Base-by-base conservation (phyloP, 164 flowering plant genomes). In the Kingdonia uniflora region DNA sequence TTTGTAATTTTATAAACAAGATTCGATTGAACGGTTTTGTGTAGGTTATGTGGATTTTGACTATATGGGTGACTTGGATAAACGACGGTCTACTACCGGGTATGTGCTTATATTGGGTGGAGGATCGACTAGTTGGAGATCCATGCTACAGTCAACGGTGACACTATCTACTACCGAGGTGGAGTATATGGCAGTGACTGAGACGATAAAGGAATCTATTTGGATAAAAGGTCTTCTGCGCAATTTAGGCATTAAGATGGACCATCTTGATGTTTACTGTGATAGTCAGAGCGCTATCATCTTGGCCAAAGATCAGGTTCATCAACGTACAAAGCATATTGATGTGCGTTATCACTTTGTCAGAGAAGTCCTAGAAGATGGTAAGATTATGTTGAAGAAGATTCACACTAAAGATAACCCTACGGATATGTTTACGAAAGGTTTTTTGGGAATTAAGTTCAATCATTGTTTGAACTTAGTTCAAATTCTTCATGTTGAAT, bases 21-120 rank as follows among this genome's bases (percentile, higher is more conserved):
- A 8, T 17, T 1, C 1, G 0, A 45, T 16, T 5, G 20, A 21
- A 4, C 23, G 16, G 20, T 19, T 45, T 45, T 45, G 23, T 45
- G 23, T 20, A 8, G 49, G 49, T 45, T 45, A 45, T 45, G 3
- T 45, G 49, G 49, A 45, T 45, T 45, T 19, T 16, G 23, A 45
- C 20, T 45, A 41, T 41, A 21, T 21, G 20, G 23, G 49, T 8
- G 49, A 45, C 20, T 21, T 20, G 49, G 23, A 45, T 45, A 45
- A 20, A 21, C 6, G 49, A 17, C 49, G 7, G 19, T 45, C 49
- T 45, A 45, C 49, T 45, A 45, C 49, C 11, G 49, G 49, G 19
- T 45, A 45, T 45, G 49, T 45, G 22, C 16, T 45, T 19, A 45
- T 13, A 14, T 11, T 45, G 19, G 23, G 22, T 45, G 49, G 49